Base-by-base conservation (phyloP, 805 yeast genomes). In the Candida corydali region DNA sequence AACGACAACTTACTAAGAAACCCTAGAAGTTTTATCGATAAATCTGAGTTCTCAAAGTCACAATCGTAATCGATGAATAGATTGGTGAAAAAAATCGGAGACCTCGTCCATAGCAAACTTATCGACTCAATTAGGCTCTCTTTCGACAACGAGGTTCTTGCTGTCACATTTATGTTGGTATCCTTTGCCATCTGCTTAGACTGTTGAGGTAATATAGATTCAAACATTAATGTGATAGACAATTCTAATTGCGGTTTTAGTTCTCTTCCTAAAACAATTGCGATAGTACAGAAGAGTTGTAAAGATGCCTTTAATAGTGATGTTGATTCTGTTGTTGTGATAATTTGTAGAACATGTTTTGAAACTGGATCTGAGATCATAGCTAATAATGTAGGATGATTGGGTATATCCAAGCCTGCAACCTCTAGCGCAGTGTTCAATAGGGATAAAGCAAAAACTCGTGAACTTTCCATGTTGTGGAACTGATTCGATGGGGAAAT, bases 21-120 rank as follows among this genome's bases (percentile, higher is more conserved):
- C 31, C 82, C 82, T 28, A 93, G 56, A 18, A 86, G 62, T 26
- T 77, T 75, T 16, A 73, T 73, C 11, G 91, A 73, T 38, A 94
- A 61, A 54, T 93, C 96, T 2, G 82, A 72, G 46, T 91, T 77
- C 42, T 87, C 95, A 45, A 87, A 80, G 52, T 87, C 91, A 59
- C 98, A 91, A 57, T 93, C 98, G 55, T 80, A 93, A 39, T 80
- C 81, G 38, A 85, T 80, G 55, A 85, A 93, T 24, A 89, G 57
- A 29, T 78, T 75, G 10, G 87, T 76, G 56, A 88, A 87, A 39
- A 86, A 80, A 3, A 74, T 63, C 1, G 96, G 91, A 0, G 86
- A 77, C 40, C 95, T 73, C 4, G 82, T 74, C 95, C 94, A 85
- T 19, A 85, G 60, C 32, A 82, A 78, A 3, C 96, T 84, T 2